Percentiles rank a stretch among this genome's conserved stretches.
These are phyloP conservation scores for Globisporangium parvum DNA, from an alignment of 352 stramenopile genomes.

Conservation along the genomic window DNA sequence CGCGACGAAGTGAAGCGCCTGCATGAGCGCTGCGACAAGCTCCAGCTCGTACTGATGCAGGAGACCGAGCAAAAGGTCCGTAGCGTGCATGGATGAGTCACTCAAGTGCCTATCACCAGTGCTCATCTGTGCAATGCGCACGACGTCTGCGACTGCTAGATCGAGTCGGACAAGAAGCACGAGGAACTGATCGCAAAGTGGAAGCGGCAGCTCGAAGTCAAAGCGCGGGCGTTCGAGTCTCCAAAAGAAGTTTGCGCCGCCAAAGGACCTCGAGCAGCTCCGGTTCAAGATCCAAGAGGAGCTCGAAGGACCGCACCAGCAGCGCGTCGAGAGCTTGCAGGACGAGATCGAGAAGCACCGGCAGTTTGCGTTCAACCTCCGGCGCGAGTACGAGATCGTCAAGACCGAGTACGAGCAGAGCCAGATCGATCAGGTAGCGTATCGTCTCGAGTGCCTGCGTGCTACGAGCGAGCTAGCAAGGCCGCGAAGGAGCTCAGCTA, in stretches of 20 bases:
- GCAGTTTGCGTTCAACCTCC: constrained; percentile 56
- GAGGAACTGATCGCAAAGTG: constrained; percentile 78
- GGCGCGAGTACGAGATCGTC: constrained; percentile 68
- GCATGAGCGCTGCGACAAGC: constrained; percentile 75
- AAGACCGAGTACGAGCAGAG: constrained; percentile 87
- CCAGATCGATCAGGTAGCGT: constrained; percentile 51
- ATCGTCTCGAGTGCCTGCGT: neutral
- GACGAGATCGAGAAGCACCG: constrained; percentile 70
- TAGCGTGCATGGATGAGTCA: neutral
- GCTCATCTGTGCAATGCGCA: neutral
- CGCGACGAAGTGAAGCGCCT: constrained; percentile 57
- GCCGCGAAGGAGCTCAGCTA: neutral
- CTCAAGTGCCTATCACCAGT: neutral
- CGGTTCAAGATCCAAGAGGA: constrained; percentile 81
- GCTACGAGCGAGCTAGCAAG: neutral
- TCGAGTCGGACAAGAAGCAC: constrained; percentile 77
- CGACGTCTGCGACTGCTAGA: constrained; percentile 8
- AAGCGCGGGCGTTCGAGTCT: constrained; percentile 74
- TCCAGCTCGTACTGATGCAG: constrained; percentile 72
- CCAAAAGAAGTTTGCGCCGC: constrained; percentile 78
- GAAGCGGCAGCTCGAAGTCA: constrained; percentile 80
- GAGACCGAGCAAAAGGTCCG: constrained; percentile 74
- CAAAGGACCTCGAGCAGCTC: constrained; percentile 75
- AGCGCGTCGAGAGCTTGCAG: constrained; percentile 53
- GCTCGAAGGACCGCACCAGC: constrained; percentile 66